Base-by-base conservation (phyloP, 2,329 filamentous ascomycete species). In the Venturia pyrina region DNA sequence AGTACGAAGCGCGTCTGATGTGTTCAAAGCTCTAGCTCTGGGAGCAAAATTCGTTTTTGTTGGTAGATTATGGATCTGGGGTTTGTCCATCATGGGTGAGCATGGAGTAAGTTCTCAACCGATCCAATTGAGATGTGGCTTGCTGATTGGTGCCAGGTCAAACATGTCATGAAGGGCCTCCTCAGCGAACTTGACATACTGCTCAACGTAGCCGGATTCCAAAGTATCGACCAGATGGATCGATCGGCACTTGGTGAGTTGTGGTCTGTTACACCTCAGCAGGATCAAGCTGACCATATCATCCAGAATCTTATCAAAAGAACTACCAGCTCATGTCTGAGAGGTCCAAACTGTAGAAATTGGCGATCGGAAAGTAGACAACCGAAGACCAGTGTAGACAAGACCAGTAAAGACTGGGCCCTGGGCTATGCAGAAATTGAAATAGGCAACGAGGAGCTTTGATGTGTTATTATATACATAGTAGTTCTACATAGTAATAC, bases 21-120 rank as follows among this genome's bases (percentile, higher is more conserved):
- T 87, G 13, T 80, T 84, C 71, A 87, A 87, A 71, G 85, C 85
- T 0, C 75, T 87, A 17, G 84, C 84, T 0, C 73, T 87, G 8
- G 85, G 85, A 1, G 85, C 85, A 0, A 83, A 83, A 69, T 86
- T 86, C 68, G 84, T 87, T 40, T 85, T 87, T 66, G 77, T 88
- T 0, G 85, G 86, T 0, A 73, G 86, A 5, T 78, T 87, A 3
- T 87, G 83, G 79, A 78, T 88, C 28, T 88, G 81, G 79, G 85
- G 81, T 0, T 71, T 88, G 11, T 80, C 80, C 50, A 85, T 86
- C 65, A 83, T 82, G 73, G 85, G 85, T 13, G 84, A 87, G 72
- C 75, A 81, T 40, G 85, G 85, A 1, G 85, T 66, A 62, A 53
- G 57, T 65, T n/a, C 46, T 44, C n/a, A 15, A 8, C 15, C 7